A percentile compares a stretch with the other conserved stretches of the same genome.
These are phyloP conservation scores for Eustoma russellianum DNA, from an alignment of 257 asterid genomes.

Conservation along the genomic window DNA sequence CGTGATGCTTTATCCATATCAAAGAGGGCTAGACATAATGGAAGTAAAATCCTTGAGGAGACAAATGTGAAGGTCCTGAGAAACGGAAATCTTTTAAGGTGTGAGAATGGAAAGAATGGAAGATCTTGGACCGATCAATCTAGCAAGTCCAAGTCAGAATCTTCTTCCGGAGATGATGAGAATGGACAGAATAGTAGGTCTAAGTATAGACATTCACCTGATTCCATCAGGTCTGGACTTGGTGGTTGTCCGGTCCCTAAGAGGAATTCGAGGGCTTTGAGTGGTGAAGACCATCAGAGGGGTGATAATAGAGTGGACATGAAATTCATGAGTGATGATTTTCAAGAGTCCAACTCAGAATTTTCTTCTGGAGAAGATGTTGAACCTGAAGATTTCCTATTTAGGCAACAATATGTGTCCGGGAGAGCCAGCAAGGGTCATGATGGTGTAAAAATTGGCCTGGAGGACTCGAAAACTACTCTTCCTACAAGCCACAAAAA, in stretches of 20 bases:
- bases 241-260: not conserved
- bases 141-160: slow-evolving; percentile 1
- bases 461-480: no score
- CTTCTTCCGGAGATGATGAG: not conserved
- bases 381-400: no score
- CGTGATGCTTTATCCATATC: not conserved
- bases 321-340: not conserved
- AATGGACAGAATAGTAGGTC: no score
- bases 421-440: no score
- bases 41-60: not conserved
- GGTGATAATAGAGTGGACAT: not conserved
- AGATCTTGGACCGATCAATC: not conserved
- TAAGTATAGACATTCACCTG: not conserved
- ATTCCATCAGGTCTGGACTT: no score
- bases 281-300: not conserved
- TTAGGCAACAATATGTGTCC: no score
- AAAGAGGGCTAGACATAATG: not conserved
- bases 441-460: no score
- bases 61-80: not conserved
- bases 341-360: slow-evolving; percentile 2
- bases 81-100: not conserved
- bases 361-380: not conserved
- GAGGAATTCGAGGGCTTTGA: not conserved
- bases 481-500: no score
- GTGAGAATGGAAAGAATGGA: not conserved